phyloP scores from a whole-genome alignment of 169 alveolate species.

The Eimeria sp. region DNA sequence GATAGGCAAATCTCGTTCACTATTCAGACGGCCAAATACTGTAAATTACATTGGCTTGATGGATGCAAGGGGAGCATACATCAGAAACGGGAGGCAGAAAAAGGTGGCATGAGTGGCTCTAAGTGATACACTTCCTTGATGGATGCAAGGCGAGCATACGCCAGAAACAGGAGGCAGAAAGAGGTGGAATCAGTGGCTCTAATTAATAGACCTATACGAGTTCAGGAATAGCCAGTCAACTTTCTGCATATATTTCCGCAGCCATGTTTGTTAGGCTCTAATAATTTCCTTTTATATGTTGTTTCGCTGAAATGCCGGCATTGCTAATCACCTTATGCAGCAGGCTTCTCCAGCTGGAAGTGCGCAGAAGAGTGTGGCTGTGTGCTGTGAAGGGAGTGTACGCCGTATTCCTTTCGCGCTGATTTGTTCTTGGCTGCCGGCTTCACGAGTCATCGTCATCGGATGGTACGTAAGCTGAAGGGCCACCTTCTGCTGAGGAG shows the following conservation, averaged over 20 bases:
- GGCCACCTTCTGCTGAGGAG: constrained; percentile 74
- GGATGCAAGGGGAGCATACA: not conserved
- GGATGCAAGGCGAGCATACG: not conserved
- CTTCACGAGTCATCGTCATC: constrained; percentile 81
- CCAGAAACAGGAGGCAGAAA: not conserved
- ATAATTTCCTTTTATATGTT: not conserved
- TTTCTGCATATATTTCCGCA: not conserved
- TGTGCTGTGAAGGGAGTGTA: constrained; percentile 68
- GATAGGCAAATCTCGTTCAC: not conserved
- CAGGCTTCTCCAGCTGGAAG: constrained; percentile 77
- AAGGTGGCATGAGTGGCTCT: not conserved
- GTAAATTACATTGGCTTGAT: not conserved
- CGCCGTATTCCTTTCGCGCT: constrained; percentile 35
- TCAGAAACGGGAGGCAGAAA: not conserved
- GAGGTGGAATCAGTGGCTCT: not conserved
- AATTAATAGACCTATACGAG: not conserved
- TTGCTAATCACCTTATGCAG: constrained; percentile 17
- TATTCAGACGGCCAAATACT: not conserved
- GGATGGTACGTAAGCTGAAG: constrained; percentile 81
- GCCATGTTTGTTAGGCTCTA: not conserved
- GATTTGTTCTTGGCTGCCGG: constrained; percentile 19
- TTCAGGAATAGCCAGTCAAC: not conserved
- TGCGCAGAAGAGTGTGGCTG: constrained; percentile 70
- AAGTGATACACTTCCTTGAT: not conserved
- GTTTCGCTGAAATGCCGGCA: not conserved